These are phyloP conservation scores for Micromonas pusilla DNA, from an alignment of 139 green algal species.

Conservation along the genomic window DNA sequence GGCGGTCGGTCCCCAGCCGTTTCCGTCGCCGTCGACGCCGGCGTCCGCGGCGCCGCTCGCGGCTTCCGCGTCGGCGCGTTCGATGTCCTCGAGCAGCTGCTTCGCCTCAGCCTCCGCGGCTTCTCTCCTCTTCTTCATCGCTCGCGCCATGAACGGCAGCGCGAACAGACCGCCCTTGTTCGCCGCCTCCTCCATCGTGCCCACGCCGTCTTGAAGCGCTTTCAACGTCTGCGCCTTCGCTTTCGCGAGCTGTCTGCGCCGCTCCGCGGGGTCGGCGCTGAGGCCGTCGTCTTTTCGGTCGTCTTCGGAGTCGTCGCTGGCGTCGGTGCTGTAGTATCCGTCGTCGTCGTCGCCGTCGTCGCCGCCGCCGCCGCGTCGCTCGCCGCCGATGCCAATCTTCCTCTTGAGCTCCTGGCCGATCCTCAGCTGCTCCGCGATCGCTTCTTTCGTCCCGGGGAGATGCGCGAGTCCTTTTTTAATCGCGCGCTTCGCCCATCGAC, in stretches of 20 bases:
- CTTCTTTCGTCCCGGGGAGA: constrained; percentile 38
- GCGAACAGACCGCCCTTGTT: constrained; percentile 70
- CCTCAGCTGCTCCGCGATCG: constrained; percentile 78
- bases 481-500: constrained; percentile 71
- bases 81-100: constrained; percentile 41
- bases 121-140: constrained; percentile 46
- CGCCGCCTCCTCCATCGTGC: constrained; percentile 3
- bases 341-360: constrained; percentile 28
- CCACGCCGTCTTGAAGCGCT: constrained; percentile 30
- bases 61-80: background rate
- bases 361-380: constrained; percentile 26
- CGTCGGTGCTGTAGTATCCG: constrained; percentile 38
- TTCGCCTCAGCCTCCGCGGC: constrained; percentile 56
- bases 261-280: too few species aligned
- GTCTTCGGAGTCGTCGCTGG: constrained; percentile 31
- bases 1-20: background rate
- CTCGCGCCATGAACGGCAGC: constrained; percentile 85
- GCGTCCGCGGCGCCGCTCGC: background rate
- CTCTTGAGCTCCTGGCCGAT: constrained; percentile 69
- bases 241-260: background rate
- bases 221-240: constrained; percentile 19
- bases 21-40: constrained; percentile 16
- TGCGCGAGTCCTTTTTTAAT: constrained; percentile 54
- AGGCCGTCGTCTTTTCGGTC: constrained; percentile 29
- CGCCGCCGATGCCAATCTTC: constrained; percentile 44